These are phyloP conservation scores for Erythrophleum ivorense DNA, from an alignment of 331 rosid genomes.

Conservation along the genomic window DNA sequence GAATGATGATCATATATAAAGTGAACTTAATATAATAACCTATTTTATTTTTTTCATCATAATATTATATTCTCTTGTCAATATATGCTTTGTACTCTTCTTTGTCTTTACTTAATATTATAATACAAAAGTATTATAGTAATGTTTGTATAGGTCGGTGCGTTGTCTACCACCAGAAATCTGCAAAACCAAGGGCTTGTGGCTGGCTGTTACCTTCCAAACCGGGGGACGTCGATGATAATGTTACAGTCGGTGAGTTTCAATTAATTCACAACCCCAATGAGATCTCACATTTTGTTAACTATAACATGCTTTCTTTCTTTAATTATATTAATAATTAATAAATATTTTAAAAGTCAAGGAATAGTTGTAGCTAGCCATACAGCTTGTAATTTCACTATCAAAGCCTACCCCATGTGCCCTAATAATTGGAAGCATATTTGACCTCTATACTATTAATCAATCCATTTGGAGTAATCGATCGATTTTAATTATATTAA, in stretches of 20 bases:
- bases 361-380: not conserved
- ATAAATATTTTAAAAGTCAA: not conserved
- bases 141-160: constrained; percentile 24
- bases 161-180: constrained; percentile 31
- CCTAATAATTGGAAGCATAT: constrained; percentile 23
- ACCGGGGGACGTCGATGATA: constrained; percentile 4
- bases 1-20: not conserved
- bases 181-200: constrained; percentile 39
- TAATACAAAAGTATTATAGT: not conserved
- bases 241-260: not conserved
- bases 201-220: not conserved
- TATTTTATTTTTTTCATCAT: not conserved
- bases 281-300: not conserved
- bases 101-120: not conserved
- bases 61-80: not conserved
- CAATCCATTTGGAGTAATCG: not conserved
- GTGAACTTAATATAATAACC: not conserved
- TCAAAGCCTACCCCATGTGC: constrained; percentile 27
- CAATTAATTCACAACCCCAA: not conserved
- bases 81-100: not conserved
- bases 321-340: not conserved
- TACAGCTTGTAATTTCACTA: constrained; percentile 13
- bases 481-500: not conserved
- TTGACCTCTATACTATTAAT: constrained; percentile 20
- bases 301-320: not conserved